These are phyloP conservation scores for Eimeria tenella DNA, from an alignment of 169 alveolate species.

Conservation along the genomic window DNA sequence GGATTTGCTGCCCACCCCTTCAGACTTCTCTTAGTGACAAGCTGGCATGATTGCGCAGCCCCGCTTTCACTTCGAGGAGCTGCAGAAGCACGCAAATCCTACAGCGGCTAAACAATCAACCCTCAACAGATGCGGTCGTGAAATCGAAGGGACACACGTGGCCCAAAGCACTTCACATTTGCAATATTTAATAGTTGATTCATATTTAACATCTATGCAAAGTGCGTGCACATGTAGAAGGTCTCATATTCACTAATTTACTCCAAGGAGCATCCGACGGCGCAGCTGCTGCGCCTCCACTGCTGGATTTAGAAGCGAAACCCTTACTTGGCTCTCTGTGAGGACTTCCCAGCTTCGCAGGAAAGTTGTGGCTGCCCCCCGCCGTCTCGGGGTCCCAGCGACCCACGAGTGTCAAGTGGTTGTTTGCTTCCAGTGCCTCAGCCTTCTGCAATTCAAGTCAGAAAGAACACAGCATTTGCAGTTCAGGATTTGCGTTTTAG, in stretches of 20 bases:
- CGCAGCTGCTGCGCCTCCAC: not conserved
- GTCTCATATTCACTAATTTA: no score
- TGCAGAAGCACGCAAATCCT: not conserved
- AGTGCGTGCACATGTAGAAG: no score
- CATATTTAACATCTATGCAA: no score
- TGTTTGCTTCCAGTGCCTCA: not conserved
- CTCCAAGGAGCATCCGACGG: not conserved
- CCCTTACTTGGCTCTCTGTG: conserved; percentile 21
- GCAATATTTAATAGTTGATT: no score
- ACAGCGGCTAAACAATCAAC: not conserved
- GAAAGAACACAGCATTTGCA: not conserved
- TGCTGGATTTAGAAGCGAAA: not conserved
- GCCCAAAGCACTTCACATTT: no score
- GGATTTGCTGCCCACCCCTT: not conserved
- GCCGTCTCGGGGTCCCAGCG: conserved; percentile 38
- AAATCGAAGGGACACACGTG: no score
- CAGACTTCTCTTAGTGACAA: not conserved
- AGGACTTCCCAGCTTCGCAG: not conserved
- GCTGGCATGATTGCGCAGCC: not conserved
- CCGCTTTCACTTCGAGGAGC: not conserved
- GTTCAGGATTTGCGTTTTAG: not conserved
- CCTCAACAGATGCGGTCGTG: not conserved
- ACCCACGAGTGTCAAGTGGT: not conserved
- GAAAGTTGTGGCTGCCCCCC: conserved; percentile 34
- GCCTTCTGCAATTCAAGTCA: not conserved